Evolutionary conservation across 495 filamentous ascomycete genomes (phyloP).

Genomic region (Apiosordaria backusii): DNA sequence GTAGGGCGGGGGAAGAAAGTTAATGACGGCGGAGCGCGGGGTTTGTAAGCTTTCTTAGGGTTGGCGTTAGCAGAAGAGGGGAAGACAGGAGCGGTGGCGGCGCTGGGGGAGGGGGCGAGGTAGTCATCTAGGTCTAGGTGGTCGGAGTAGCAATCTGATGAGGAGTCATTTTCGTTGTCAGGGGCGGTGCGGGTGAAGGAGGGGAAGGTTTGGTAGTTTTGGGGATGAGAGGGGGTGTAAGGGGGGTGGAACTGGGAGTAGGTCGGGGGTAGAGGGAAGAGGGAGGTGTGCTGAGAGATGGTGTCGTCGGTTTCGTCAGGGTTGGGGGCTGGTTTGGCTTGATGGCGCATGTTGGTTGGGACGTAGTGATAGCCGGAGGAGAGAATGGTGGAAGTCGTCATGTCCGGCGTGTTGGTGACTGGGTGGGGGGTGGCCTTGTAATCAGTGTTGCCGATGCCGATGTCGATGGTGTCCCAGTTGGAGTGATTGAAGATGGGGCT

Average conservation of each 20-base stretch:
- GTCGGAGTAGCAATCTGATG: slow-evolving; percentile 5
- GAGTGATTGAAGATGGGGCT: slow-evolving; percentile 5
- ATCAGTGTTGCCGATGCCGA: neutral
- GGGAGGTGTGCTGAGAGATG: neutral
- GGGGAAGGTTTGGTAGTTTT: slow-evolving; percentile 4
- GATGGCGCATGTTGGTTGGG: no score
- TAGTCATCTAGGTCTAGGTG: slow-evolving; percentile 7
- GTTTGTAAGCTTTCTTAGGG: neutral
- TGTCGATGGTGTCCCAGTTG: slow-evolving; percentile 8
- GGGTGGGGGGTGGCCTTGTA: no score
- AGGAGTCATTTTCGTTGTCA: neutral
- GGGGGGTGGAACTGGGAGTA: slow-evolving; percentile 7
- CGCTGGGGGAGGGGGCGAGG: neutral
- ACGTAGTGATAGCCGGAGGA: neutral
- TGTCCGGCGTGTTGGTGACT: neutral
- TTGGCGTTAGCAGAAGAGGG: neutral
- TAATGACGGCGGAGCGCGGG: neutral
- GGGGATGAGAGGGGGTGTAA: neutral
- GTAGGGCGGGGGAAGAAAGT: neutral
- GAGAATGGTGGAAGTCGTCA: neutral
- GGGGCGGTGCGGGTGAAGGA: neutral
- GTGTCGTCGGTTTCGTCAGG: neutral
- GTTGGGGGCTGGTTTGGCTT: neutral
- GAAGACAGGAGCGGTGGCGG: neutral
- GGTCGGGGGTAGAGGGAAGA: slow-evolving; percentile 6